Percentiles rank a stretch among this genome's conserved stretches.
Evolutionary conservation across 805 yeast genomes (phyloP).

Genomic region (Saccharomycopsis selenospora): DNA sequence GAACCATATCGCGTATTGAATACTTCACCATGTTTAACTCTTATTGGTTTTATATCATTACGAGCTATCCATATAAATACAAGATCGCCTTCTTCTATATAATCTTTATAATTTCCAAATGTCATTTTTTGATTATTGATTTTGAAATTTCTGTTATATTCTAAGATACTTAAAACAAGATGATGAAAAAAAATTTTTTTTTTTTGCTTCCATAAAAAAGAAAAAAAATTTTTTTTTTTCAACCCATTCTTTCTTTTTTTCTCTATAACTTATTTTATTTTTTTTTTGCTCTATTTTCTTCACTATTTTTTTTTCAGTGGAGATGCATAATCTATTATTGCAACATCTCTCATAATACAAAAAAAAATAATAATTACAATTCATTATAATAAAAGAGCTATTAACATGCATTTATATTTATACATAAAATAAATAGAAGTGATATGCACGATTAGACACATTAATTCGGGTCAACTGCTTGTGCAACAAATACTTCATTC

Average conservation of each 20-base stretch:
- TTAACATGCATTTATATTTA: too few relatives aligned
- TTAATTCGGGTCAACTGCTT: too few relatives aligned
- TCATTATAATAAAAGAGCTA: too few relatives aligned
- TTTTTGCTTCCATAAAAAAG: not conserved
- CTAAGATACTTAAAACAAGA: not conserved
- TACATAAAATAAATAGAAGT: too few relatives aligned
- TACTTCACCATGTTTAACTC: slow-evolving; percentile 47
- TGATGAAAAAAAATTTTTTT: not conserved
- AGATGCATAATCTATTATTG: too few relatives aligned
- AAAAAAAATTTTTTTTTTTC: not conserved
- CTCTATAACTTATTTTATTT: too few relatives aligned
- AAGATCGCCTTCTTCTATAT: slow-evolving; percentile 79
- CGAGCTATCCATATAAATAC: slow-evolving; percentile 83
- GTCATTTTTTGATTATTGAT: slow-evolving; percentile 29
- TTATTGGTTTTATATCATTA: slow-evolving; percentile 68
- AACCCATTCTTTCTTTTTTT: not conserved
- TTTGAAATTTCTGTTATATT: not conserved
- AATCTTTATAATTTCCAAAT: slow-evolving; percentile 53
- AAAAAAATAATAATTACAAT: too few relatives aligned
- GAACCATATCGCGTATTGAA: slow-evolving; percentile 86
- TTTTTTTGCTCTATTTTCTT: too few relatives aligned
- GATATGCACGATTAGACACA: too few relatives aligned
- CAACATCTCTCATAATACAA: too few relatives aligned
- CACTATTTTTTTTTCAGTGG: too few relatives aligned
- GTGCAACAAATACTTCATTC: too few relatives aligned